A percentile compares a stretch with the other conserved stretches of the same genome.
Evolutionary conservation across 768 basidiomycete species (phyloP).

Genomic region (Termitomyces sp.): DNA sequence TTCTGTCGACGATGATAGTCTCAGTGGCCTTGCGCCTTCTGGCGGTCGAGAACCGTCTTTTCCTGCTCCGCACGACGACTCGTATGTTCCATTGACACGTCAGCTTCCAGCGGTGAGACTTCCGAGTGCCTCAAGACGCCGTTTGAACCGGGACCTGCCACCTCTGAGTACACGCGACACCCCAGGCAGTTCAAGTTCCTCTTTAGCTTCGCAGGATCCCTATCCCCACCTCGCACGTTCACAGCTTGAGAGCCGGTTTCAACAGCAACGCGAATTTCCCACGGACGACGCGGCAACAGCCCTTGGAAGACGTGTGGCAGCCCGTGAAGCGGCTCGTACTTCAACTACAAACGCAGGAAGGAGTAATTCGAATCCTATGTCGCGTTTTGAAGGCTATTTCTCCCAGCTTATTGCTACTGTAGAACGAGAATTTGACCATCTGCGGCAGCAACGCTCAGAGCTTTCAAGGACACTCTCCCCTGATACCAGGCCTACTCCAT

Average conservation of each 20-base stretch:
- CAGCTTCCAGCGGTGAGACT: neutral
- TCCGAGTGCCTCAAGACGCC: neutral
- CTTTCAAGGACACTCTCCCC: neutral
- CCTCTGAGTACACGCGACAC: neutral
- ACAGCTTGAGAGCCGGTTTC: slow-evolving; percentile 19
- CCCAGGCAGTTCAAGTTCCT: neutral
- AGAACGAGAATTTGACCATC: slow-evolving; percentile 21
- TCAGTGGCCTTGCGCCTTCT: slow-evolving; percentile 25
- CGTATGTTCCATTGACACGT: neutral
- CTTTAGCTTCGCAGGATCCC: neutral
- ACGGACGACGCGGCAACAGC: slow-evolving; percentile 31
- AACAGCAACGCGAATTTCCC: slow-evolving; percentile 18
- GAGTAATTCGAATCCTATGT: slow-evolving; percentile 7
- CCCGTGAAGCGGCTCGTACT: slow-evolving; percentile 28
- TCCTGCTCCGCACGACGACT: neutral
- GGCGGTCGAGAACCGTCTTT: slow-evolving; percentile 1
- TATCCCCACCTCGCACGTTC: slow-evolving; percentile 17
- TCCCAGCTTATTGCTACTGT: slow-evolving; percentile 13
- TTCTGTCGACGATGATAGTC: slow-evolving; percentile 29
- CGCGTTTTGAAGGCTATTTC: slow-evolving; percentile 7
- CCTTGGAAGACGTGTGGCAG: slow-evolving; percentile 35
- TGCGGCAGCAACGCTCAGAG: slow-evolving; percentile 20
- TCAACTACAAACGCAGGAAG: slow-evolving; percentile 3
- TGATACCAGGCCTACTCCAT: neutral
- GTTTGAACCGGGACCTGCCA: neutral